phyloP scores from a whole-genome alignment of 257 asterid species.

The Plantago elongata region DNA sequence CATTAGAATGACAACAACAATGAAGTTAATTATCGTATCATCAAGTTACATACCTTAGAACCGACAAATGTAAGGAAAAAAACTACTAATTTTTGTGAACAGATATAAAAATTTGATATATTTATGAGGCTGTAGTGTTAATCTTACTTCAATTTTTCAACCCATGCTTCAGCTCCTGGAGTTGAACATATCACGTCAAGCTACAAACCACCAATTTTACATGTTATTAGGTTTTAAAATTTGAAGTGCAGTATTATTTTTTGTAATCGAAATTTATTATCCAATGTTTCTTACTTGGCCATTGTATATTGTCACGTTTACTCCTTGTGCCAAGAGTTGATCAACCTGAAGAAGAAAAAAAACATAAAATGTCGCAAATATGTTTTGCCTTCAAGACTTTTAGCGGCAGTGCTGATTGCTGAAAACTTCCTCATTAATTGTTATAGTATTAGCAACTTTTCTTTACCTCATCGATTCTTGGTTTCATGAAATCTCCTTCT shows the following conservation, averaged over 20 bases:
- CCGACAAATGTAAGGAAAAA: background rate
- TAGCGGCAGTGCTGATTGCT: background rate
- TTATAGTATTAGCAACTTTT: background rate
- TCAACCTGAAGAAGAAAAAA: constrained; percentile 50
- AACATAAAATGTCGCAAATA: background rate
- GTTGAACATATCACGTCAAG: constrained; percentile 88
- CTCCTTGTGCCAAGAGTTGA: constrained; percentile 73
- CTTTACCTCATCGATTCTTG: constrained; percentile 71
- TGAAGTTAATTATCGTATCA: background rate
- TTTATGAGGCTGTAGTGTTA: background rate
- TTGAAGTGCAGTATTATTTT: no score
- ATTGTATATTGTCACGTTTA: constrained; percentile 70
- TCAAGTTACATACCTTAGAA: background rate
- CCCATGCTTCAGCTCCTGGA: constrained; percentile 90
- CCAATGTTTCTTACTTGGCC: constrained; percentile 64
- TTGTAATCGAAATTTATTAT: no score
- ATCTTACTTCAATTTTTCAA: constrained; percentile 76
- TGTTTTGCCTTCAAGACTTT: background rate
- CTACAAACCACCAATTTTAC: constrained; percentile 28
- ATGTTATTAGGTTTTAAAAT: background rate
- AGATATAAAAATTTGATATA: no score
- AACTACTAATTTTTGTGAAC: background rate
- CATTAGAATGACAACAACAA: background rate
- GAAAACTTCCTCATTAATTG: background rate
- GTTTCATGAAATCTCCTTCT: constrained; percentile 77